phyloP scores from a whole-genome alignment of 176 grass and related monocot genomes.

The Lolium multiflorum region DNA sequence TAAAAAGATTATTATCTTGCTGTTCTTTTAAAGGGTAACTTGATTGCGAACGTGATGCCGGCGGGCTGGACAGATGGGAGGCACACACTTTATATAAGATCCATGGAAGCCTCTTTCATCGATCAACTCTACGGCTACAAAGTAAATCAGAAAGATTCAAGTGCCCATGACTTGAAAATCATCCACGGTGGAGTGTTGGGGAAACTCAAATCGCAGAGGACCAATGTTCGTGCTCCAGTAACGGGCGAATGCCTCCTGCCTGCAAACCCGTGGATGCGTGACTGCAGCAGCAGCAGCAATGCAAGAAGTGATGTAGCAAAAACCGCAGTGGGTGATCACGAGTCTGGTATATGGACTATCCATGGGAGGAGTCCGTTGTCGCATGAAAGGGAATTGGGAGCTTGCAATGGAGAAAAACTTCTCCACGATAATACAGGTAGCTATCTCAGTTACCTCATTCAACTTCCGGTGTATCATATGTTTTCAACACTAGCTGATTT shows the following conservation, averaged over 20 bases:
- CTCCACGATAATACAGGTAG: conserved; percentile 45
- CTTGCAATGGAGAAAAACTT: conserved; percentile 9
- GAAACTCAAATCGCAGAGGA: conserved; percentile 55
- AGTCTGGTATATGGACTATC: conserved; percentile 43
- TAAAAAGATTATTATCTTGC: not conserved
- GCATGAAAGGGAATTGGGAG: conserved; percentile 41
- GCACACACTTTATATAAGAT: conserved; percentile 61
- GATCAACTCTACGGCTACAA: conserved; percentile 40
- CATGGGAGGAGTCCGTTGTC: conserved; percentile 28
- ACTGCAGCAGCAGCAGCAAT: too few species aligned
- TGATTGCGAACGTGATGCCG: conserved; percentile 29
- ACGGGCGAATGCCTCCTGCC: conserved; percentile 34
- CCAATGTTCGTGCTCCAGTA: conserved; percentile 18
- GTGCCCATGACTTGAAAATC: conserved; percentile 59
- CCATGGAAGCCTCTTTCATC: conserved; percentile 64
- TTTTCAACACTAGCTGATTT: conserved; percentile 9
- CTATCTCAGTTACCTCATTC: conserved; percentile 25
- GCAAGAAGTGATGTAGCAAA: not conserved
- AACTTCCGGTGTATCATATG: not conserved
- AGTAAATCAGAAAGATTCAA: not conserved
- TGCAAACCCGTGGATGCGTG: conserved; percentile 53
- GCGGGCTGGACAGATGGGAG: conserved; percentile 69
- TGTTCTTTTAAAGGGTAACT: conserved; percentile 51
- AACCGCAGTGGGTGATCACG: conserved; percentile 28
- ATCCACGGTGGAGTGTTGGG: conserved; percentile 53